These are phyloP conservation scores for Solanum lycopersicoides DNA, from an alignment of 257 asterid species.

Conservation along the genomic window DNA sequence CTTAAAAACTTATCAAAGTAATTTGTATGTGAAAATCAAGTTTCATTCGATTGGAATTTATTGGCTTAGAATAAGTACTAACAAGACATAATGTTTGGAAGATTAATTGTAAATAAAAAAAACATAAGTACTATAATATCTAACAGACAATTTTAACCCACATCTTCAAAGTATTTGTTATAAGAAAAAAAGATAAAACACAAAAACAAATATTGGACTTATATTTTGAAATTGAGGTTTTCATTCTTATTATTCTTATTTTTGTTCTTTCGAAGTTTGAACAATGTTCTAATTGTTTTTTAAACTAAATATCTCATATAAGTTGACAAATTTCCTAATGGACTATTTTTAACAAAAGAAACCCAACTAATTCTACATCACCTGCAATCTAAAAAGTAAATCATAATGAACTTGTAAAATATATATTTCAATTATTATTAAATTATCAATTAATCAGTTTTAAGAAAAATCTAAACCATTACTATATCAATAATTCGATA, in stretches of 20 bases:
- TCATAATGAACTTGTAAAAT: no score
- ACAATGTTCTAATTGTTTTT: no score
- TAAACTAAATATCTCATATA: background rate
- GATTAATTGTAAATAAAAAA: no score
- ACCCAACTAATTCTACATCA: background rate
- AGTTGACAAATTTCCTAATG: background rate
- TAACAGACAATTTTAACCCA: no score
- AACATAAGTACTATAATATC: background rate
- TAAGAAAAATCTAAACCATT: no score
- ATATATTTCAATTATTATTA: no score
- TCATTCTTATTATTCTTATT: background rate
- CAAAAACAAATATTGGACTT: background rate
- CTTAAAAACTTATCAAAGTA: background rate
- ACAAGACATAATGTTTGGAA: no score
- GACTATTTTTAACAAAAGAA: background rate
- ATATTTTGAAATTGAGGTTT: background rate
- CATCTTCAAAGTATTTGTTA: background rate
- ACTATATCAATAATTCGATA: background rate
- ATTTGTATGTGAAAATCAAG: background rate
- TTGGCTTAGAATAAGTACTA: background rate
- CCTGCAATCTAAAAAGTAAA: background rate
- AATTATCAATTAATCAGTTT: background rate
- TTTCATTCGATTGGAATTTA: background rate
- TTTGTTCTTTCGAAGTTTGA: no score
- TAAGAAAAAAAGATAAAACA: no score